These are phyloP conservation scores for Spizellomyces punctatus DNA, from an alignment of 192 early-diverging fungal genomes.

Conservation along the genomic window DNA sequence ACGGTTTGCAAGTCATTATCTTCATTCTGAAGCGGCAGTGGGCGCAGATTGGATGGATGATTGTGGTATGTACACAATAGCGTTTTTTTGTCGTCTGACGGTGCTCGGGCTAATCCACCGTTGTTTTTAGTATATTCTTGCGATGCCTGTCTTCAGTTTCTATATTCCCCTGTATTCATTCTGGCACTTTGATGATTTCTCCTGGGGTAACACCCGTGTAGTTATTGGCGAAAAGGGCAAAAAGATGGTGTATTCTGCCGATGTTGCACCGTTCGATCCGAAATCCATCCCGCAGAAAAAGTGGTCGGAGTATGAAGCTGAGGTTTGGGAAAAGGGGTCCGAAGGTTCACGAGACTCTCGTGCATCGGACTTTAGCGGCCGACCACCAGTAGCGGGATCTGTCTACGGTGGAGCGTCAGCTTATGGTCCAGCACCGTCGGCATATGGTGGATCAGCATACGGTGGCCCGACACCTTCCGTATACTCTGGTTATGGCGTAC, in stretches of 20 bases:
- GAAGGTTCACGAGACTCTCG: slow-evolving; percentile 38
- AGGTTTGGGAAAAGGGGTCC: slow-evolving; percentile 44
- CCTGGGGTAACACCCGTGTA: slow-evolving; percentile 98
- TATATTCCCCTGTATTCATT: slow-evolving; percentile 80
- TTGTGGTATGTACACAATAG: slow-evolving; percentile 46
- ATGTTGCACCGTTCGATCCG: slow-evolving; percentile 85
- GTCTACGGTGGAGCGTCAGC: slow-evolving; percentile 33
- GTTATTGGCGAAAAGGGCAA: slow-evolving; percentile 85
- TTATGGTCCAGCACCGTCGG: slow-evolving; percentile 26
- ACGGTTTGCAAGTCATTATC: slow-evolving; percentile 92
- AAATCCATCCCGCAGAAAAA: slow-evolving; percentile 81
- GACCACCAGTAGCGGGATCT: slow-evolving; percentile 14
- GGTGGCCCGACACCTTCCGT: slow-evolving; percentile 25
- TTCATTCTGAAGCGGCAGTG: slow-evolving; percentile 87
- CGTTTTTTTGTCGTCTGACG: slow-evolving; percentile 28
- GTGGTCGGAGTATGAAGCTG: slow-evolving; percentile 74
- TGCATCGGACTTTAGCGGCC: slow-evolving; percentile 32
- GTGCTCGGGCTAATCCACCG: slow-evolving; percentile 6
- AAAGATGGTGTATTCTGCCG: slow-evolving; percentile 50
- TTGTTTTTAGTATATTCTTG: slow-evolving; percentile 62
- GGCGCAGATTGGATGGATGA: slow-evolving; percentile 93
- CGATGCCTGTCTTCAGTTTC: slow-evolving; percentile 90
- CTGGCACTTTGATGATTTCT: slow-evolving; percentile 99
- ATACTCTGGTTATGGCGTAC: slow-evolving; percentile 21
- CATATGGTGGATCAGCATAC: slow-evolving; percentile 22